Evolutionary conservation across 2,329 filamentous ascomycete genomes (phyloP), one percentile per base, ranked within the genome.

Genomic region (Pseudocercospora fuligena): DNA sequence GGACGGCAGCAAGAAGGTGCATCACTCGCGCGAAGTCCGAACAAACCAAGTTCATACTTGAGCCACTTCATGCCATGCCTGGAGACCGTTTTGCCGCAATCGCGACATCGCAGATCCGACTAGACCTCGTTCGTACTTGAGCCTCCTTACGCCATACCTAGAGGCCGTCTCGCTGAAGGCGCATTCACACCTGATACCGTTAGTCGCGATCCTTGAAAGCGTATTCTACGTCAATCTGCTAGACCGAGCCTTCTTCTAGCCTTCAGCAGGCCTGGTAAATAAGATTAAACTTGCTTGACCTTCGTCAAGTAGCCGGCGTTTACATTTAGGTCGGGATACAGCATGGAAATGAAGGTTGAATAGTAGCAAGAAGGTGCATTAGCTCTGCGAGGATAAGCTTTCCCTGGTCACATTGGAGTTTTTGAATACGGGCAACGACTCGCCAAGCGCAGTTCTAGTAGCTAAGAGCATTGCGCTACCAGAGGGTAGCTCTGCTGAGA

Each of bases 181-280:
- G 66, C 97, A 92, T 81, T 90, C 92, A 3, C 94, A 98, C 80
- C 95, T 95, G 0, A 97, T 99, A 70, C 93, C 96, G 70, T 87
- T 93, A 70, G 91, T 97, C 72, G 93, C 94, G 60, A 82, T 98
- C 60, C 84, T 99, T 60, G 95, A 93, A 65, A 98, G 94, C 80
- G 96, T 93, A 57, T 97, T 94, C 68, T 99, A 99, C 78, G 89
- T 98, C 70, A 93, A 94, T 51, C 86, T 98, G 57, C 86, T 99
- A 21, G 93, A 97, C 78, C 92, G 94, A 73, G 97, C 92, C 78
- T 83, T 98, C 65, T 91, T 97, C 75, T 92, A 95, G 75, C 76
- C 85, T 81, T 75, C 72, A 60, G 73, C 69, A 58, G 74, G 61
- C 72, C 79, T 68, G 64, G 79, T 69, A 72, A 84, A 84, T 78